These are phyloP conservation scores for Austroboletus eburneus DNA, from an alignment of 768 basidiomycete genomes.

Conservation along the genomic window DNA sequence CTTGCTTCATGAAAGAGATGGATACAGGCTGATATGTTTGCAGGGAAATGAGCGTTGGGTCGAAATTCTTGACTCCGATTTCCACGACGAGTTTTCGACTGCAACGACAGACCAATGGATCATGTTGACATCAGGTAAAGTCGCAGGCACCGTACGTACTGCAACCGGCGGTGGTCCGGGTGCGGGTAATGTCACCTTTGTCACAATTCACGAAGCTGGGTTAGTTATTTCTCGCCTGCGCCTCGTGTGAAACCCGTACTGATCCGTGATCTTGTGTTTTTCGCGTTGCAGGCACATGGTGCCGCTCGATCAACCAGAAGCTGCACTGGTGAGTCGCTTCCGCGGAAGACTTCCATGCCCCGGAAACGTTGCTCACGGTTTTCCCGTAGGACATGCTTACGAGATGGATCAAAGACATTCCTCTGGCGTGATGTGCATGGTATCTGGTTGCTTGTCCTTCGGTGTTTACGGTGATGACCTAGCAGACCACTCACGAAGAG, in stretches of 20 bases:
- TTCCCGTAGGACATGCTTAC: conserved; percentile 51
- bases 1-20: background rate
- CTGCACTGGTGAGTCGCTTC: conserved; percentile 56
- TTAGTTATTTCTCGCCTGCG: conserved; percentile 33
- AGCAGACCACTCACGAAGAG: too few relatives aligned
- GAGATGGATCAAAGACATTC: conserved; percentile 52
- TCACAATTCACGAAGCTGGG: conserved; percentile 76
- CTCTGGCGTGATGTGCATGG: conserved; percentile 34
- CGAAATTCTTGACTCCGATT: conserved; percentile 54
- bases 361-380: background rate
- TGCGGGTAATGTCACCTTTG: conserved; percentile 85
- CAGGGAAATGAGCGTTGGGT: conserved; percentile 81
- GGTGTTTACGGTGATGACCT: too few relatives aligned
- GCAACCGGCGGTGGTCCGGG: conserved; percentile 61
- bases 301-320: conserved; percentile 86
- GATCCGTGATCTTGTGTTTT: conserved; percentile 10
- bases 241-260: background rate
- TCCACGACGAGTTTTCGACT: conserved; percentile 55
- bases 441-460: too few relatives aligned
- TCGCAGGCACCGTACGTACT: conserved; percentile 65
- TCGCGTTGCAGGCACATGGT: conserved; percentile 69
- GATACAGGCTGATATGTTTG: background rate
- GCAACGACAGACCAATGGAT: conserved; percentile 54
- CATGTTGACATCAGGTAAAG: conserved; percentile 45
- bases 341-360: background rate